Evolutionary conservation across 306 rosid species (phyloP), one percentile per base, ranked within the genome.

Genomic region (Citrullus mucosospermus): DNA sequence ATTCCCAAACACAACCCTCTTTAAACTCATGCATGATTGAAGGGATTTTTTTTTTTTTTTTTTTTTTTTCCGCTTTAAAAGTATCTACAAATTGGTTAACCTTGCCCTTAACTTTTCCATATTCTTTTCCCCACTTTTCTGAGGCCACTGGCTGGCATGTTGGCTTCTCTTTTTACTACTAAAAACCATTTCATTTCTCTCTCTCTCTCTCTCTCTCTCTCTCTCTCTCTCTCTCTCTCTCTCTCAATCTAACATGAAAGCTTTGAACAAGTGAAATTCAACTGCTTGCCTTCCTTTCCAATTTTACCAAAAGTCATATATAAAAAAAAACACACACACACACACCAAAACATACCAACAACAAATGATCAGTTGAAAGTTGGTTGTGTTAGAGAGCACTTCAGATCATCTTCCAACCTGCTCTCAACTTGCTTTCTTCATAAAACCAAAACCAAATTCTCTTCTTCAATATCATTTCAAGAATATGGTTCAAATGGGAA

Each of bases 21-120:
- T 6, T 15, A 53, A 6, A 16, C 57, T 53, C 57, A 87, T 89
- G 84, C 88, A 89, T 87, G 97, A 84, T 88, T 87, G 94, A 92
- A 80, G 92, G 94, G 8, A 14, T 15, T 0, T 6, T 53, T 16
- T 85, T 32, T 32, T 2, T 32, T 32, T 32, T 32, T 0, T 32
- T 32, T 32, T 32, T 2, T 32, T 32, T 32, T 32, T 32, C 0
- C 0, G 56, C 85, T 84, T 72, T 79, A 41, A 81, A 82, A 72
- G 80, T 86, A 86, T 88, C 88, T 75, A 82, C 86, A 86, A 86
- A 88, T 81, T 78, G 86, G 84, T 78, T 78, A 83, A 74, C n/a
- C 59, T 78, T 60, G 77, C 83, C 77, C 22, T 85, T 71, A 28
- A 62, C 79, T 85, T 88, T 84, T 85, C 81, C 90, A 88, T 87